Evolutionary conservation across 2,329 filamentous ascomycete species (phyloP), one percentile per base, ranked within the genome.

Genomic region (Cucurbitaria berberidis): DNA sequence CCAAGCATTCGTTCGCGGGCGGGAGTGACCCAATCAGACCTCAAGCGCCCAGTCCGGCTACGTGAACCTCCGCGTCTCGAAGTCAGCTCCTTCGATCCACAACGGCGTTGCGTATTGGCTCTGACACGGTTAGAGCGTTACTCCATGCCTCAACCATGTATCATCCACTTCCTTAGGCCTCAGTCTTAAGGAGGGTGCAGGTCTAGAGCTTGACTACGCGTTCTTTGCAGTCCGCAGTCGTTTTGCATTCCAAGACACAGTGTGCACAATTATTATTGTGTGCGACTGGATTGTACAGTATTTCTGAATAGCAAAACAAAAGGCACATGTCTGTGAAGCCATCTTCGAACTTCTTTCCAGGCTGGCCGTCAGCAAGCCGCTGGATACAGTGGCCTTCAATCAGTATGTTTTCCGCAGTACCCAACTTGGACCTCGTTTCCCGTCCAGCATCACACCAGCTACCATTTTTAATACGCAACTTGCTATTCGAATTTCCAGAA

Each of bases 81-180:
- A 56, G 62, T 36, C 55, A 45, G 48, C 50, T 55, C 48, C 53
- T 51, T 47, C 30, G 57, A 60, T 39, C 53, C 35, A 57, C 48
- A 51, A 53, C 52, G 24, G 51, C 43, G 45, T 46, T 38, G 26
- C 48, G 35, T 40, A 42, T 45, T 45, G 42, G 42, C 48, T 61
- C 64, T 68, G 59, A 68, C 41, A 67, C 62, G 49, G 48, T 58
- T 64, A 52, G 42, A 42, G 60, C 63, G 48, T 63, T 51, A 57
- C 30, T 45, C 27, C 55, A 43, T 68, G 65, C 65, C 56, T 67
- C 63, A 67, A 51, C 32, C 57, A 56, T 62, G 64, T 70, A 53
- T 70, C 66, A 66, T 36, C 53, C 55, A 32, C 48, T 34, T 39
- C 48, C 40, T 57, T n/a, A 48, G 54, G 53, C 51, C 48, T 45